Conservation (phyloP, 805 yeast genomes). For the Saturnispora zaruensis region DNA sequence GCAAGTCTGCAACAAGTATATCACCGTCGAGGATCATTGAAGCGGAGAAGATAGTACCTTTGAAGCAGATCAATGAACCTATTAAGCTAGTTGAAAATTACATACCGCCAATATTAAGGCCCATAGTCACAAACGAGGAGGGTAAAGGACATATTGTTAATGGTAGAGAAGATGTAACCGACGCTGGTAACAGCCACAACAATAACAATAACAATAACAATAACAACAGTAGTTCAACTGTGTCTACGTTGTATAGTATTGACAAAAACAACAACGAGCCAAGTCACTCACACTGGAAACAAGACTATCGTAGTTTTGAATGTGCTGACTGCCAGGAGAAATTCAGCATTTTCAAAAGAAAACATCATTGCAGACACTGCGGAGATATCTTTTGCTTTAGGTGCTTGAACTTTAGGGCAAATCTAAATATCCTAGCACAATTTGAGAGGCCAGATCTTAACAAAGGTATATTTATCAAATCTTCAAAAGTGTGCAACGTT, state of each 20-base stretch:
- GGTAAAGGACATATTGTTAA: not conserved
- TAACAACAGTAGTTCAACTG: constrained; percentile 4
- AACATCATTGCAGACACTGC: constrained; percentile 47
- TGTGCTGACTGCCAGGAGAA: constrained; percentile 29
- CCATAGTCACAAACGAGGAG: constrained; percentile 17
- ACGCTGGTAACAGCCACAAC: not conserved
- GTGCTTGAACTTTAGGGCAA: constrained; percentile 26
- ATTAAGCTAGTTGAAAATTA: constrained; percentile 37
- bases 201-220: not conserved
- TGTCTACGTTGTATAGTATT: constrained; percentile 2
- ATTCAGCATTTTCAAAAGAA: constrained; percentile 27
- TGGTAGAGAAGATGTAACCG: not conserved
- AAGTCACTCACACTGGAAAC: constrained; percentile 45
- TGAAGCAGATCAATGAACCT: constrained; percentile 38
- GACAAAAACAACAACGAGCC: constrained; percentile 31
- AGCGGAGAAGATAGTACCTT: not conserved
- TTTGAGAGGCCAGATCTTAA: constrained; percentile 24
- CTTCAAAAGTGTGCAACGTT: constrained; percentile 20
- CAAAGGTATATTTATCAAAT: not conserved
- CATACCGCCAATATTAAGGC: constrained; percentile 46
- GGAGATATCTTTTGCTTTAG: constrained; percentile 38
- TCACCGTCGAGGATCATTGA: constrained; percentile 14
- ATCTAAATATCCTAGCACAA: constrained; percentile 28
- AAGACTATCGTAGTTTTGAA: constrained; percentile 30
- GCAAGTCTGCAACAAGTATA: constrained; percentile 10